These are phyloP conservation scores for Fulvia fulva DNA, from an alignment of 2,329 filamentous ascomycete genomes.

Conservation along the genomic window DNA sequence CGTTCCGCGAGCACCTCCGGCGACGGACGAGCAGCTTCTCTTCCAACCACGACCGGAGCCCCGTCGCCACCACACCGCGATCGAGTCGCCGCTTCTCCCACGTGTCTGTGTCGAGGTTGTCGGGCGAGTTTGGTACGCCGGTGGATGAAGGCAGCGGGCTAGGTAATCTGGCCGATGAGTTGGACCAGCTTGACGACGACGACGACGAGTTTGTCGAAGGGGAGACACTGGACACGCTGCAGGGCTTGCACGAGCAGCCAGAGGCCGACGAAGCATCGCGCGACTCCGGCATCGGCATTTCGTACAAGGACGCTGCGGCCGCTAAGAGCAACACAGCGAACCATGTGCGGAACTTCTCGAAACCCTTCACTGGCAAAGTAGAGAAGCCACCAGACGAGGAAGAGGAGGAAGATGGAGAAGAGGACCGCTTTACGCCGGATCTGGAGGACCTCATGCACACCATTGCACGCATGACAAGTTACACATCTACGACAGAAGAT, in stretches of 20 bases:
- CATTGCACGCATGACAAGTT: slow-evolving; percentile 32
- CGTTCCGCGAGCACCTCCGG: slow-evolving; percentile 28
- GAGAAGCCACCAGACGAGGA: slow-evolving; percentile 24
- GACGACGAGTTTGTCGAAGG: slow-evolving; percentile 31
- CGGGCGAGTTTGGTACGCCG: slow-evolving; percentile 38
- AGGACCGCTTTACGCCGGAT: slow-evolving; percentile 41
- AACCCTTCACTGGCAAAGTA: slow-evolving; percentile 20
- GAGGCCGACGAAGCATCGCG: slow-evolving; percentile 35
- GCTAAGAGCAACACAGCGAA: slow-evolving; percentile 46
- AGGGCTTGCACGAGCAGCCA: slow-evolving; percentile 18
- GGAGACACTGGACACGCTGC: slow-evolving; percentile 18
- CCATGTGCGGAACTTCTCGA: slow-evolving; percentile 41
- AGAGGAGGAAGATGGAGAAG: slow-evolving; percentile 12
- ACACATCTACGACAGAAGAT: slow-evolving; percentile 28
- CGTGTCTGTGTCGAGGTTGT: slow-evolving; percentile 32
- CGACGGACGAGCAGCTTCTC: slow-evolving; percentile 41
- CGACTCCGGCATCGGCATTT: slow-evolving; percentile 46
- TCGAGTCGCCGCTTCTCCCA: slow-evolving; percentile 35
- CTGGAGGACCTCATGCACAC: slow-evolving; percentile 34
- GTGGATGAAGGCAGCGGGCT: slow-evolving; percentile 44
- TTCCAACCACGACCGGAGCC: slow-evolving; percentile 39
- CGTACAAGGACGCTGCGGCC: slow-evolving; percentile 39
- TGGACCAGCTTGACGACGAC: slow-evolving; percentile 62
- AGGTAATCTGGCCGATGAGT: slow-evolving; percentile 75
- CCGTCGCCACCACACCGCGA: slow-evolving; percentile 41